Evolutionary conservation across 2,329 filamentous ascomycete genomes (phyloP), one percentile per base, ranked within the genome.

Genomic region (Rhynchosporium secalis): DNA sequence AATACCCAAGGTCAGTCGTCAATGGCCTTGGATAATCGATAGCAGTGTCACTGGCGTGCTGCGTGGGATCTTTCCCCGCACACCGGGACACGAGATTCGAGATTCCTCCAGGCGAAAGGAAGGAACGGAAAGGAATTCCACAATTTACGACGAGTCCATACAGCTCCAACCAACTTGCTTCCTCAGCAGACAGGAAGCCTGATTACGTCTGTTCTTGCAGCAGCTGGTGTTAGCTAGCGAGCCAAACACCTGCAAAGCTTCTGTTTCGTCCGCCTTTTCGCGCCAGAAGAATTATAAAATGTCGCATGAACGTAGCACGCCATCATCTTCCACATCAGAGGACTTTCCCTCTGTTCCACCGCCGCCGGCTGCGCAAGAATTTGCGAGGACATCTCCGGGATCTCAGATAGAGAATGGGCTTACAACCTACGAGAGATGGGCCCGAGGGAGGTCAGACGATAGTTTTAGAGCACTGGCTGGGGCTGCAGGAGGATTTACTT

Each of bases 401-500:
- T 66, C 69, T 55, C 55, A 45, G 12, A 62, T 48, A 33, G 64
- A 65, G 15, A 63, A 70, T 68, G 63, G 59, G 7, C 61, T 77
- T 38, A 82, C 81, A 54, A 71, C 75, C 56, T 71, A 86, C 66
- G 81, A 88, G 73, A 78, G 77, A 69, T 87, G 85, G 82, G 80
- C 83, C 28, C 75, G 79, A 54, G 71, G 73, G 45, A 84, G 85
- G 56, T 85, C 84, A 40, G 82, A 86, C 65, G 80, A 83, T 26
- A 83, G 85, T 66, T 87, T 98, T 75, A 91, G 96, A 75, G 91
- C 92, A 66, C 81, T 97, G 61, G 89, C 92, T 48, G 95, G 95
- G 61, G 94, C 93, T 55, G 82, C 91, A 62, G 94, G 93, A 56
- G 95, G 95, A 56, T 91, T 98, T 72, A 92, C 92, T 28, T 96